A percentile compares a stretch with the other conserved stretches of the same genome.
phyloP scores from a whole-genome alignment of 169 alveolate genomes.

The Plasmodium billcollinsi region DNA sequence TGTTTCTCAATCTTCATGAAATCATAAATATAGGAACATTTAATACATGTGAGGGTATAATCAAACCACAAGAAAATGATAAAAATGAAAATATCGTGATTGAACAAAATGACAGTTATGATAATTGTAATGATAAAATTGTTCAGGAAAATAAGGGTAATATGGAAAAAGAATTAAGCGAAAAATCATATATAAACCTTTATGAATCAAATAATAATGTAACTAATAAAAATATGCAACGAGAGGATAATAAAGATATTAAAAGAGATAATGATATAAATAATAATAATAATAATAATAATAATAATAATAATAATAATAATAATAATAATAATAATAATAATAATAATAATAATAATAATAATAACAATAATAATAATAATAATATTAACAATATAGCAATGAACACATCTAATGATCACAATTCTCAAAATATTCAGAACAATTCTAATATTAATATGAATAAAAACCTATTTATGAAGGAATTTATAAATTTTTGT shows the following conservation, averaged over 20 bases:
- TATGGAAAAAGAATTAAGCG: not conserved
- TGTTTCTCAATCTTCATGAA: conserved; percentile 39
- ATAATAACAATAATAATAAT: not conserved
- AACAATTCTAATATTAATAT: not conserved
- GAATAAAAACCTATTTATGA: not conserved
- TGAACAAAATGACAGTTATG: not conserved
- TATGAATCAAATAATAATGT: not conserved
- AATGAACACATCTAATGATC: not conserved
- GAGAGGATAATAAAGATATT: not conserved
- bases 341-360: not conserved
- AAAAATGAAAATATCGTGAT: not conserved
- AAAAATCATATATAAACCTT: not conserved
- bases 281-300: not conserved
- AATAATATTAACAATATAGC: not conserved
- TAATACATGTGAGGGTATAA: not conserved
- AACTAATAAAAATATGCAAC: not conserved
- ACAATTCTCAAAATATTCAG: not conserved
- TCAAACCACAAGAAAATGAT: not conserved
- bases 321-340: not conserved
- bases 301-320: not conserved
- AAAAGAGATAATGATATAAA: not conserved
- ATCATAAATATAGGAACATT: not conserved
- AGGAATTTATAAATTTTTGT: conserved; percentile 48
- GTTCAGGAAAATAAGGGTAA: not conserved
- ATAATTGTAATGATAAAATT: not conserved